A percentile compares a stretch with the other conserved stretches of the same genome.
phyloP scores from a whole-genome alignment of 2,329 filamentous ascomycete genomes.

The Xylariaceae sp. region DNA sequence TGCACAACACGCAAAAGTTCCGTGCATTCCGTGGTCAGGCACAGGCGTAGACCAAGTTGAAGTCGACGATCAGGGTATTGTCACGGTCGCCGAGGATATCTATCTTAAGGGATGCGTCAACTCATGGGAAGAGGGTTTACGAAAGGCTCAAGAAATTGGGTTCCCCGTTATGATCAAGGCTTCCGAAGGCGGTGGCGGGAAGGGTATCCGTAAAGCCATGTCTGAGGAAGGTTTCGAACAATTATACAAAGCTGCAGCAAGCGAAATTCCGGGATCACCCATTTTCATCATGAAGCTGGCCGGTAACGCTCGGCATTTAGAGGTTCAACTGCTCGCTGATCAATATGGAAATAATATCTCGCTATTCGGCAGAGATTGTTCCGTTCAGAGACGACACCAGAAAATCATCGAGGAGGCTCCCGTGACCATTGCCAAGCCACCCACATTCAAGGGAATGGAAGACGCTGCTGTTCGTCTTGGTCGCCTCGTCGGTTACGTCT shows the following conservation, averaged over 20 bases:
- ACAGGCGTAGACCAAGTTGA: conserved; percentile 84
- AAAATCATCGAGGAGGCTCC: conserved; percentile 99
- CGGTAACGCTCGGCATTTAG: conserved; percentile 93
- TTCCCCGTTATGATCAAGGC: conserved; percentile 99
- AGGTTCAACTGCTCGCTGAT: conserved; percentile 96
- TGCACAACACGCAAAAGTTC: conserved; percentile 93
- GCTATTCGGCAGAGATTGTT: conserved; percentile 97
- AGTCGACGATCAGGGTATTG: conserved; percentile 82
- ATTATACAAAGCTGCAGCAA: conserved; percentile 94
- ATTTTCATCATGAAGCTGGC: conserved; percentile 99
- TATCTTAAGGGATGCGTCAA: conserved; percentile 92
- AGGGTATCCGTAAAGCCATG: conserved; percentile 96
- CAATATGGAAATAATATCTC: conserved; percentile 99
- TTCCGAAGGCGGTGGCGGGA: conserved; percentile 98
- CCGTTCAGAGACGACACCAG: conserved; percentile 96
- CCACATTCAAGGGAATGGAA: conserved; percentile 96
- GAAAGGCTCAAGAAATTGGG: conserved; percentile 86
- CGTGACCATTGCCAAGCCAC: conserved; percentile 89
- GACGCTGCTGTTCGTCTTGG: conserved; percentile 93
- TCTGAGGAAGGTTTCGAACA: conserved; percentile 82
- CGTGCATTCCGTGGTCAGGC: conserved; percentile 99
- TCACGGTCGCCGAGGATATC: conserved; percentile 84
- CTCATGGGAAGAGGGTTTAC: conserved; percentile 87
- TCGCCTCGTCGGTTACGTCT: conserved; percentile 95
- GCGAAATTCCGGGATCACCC: conserved; percentile 96